Base-by-base conservation (phyloP, 805 yeast species). In the Barnettozyma sucrosica region DNA sequence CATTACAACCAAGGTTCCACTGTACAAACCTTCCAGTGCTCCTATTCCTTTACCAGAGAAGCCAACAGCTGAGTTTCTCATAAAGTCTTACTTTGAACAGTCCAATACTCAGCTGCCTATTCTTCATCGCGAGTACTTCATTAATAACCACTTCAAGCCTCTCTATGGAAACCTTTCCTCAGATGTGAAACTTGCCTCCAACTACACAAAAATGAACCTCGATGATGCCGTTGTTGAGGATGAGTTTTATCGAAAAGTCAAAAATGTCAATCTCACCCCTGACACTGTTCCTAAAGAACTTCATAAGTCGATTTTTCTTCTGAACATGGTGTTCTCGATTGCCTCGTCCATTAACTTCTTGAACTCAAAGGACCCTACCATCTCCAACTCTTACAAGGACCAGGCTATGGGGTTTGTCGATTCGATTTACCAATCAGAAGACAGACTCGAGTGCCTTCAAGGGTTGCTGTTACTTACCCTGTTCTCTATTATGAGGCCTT, bases 401-500 rank as follows among this genome's bases (percentile, higher is more conserved):
- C 79, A 89, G 30, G 89, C 95, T 0, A 65, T 78, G 62, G 70
- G 70, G 49, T 77, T 75, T 62, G 67, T 79, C 25, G 82, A 83
- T 49, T 68, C 77, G 1, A 77, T 83, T 1, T 79, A 80, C 59
- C 62, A 72, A 5, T 73, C 86, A 2, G 52, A 67, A 0, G 85
- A 88, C 55, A 72, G 83, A 40, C 66, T 88, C 34, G 95, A 86
- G 55, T 74, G 85, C 1, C 64, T 89, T 4, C 92, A 85, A 58
- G 89, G 90, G 0, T 68, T 86, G 13, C 61, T 89, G 16, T 67
- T 87, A 13, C 66, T 85, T 37, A 79, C 92, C 0, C 60, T 83
- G 5, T 89, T 85, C 60, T 80, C 95, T 1, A 72, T 84, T 30
- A 88, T 89, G 96, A 74, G 96, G 48, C 97, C 97, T 0, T 82